Evolutionary conservation across 2,329 filamentous ascomycete genomes (phyloP), one percentile per base, ranked within the genome.

Genomic region (Colletotrichum euphorbiae): DNA sequence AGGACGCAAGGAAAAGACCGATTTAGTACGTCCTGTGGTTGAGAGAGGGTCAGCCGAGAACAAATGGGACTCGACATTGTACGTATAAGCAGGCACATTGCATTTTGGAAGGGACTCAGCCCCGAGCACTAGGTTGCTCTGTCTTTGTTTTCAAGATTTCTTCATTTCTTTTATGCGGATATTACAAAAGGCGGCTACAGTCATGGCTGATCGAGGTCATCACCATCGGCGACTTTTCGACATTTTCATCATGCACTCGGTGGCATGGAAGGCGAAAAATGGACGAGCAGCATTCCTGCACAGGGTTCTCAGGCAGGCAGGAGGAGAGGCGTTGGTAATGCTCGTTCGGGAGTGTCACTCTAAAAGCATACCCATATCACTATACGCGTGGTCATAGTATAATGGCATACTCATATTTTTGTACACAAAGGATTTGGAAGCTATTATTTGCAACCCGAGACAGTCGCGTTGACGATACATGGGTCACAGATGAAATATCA

Each of bases 61-160:
- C 48, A 67, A 67, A 48, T 24, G 42, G 52, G 24, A 58, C 61
- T 65, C 54, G 42, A 42, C 48, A 17, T 65, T 66, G 62, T 69
- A 69, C 50, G 61, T 69, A 69, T 59, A 60, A 69, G 62, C 66
- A 66, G 24, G 66, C 66, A 66, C 42, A 60, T 56, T 55, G 66
- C 66, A 66, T 69, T 66, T 65, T 59, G 55, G 50, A 43, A 60
- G 66, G 66, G 66, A 65, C 48, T 52, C 61, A 69, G 62, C 54
- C 55, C 46, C 54, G 24, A 69, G 33, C 48, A 59, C 15, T 21
- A 17, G 33, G 46, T 54, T 65, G 48, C 52, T 59, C 52, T 59
- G 28, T 38, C 50, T 33, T 46, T 68, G 45, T 65, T 46, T 52
- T 56, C 36, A 9, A 52, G 11, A 46, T 40, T 50, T 40, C 12